Percentiles rank a stretch among this genome's conserved stretches.
These are phyloP conservation scores for Camelina sativa DNA, from an alignment of 345 rosid species.

Conservation along the genomic window DNA sequence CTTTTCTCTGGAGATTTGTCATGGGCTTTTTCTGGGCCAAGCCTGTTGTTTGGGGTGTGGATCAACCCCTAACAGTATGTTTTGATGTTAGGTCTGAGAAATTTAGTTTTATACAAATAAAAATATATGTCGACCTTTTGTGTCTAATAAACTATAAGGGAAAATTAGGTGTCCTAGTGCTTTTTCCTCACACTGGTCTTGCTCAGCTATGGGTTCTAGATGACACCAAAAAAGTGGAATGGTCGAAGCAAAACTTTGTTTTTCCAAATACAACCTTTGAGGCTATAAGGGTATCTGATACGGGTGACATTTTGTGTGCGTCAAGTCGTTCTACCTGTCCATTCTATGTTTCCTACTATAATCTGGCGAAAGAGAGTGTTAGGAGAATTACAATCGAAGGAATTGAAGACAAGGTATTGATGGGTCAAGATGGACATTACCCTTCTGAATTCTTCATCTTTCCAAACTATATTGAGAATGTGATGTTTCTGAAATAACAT, in stretches of 20 bases:
- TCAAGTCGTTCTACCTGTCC: background rate
- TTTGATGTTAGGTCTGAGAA: slow-evolving; percentile 28
- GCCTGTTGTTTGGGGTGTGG: too few relatives aligned
- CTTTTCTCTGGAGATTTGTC: too few relatives aligned
- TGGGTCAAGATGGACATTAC: too few relatives aligned
- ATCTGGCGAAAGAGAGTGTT: slow-evolving; percentile 1
- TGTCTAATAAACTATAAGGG: slow-evolving; percentile 20
- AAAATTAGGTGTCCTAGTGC: background rate
- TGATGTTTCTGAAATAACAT: slow-evolving; percentile 19
- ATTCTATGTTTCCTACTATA: slow-evolving; percentile 10
- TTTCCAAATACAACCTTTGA: background rate
- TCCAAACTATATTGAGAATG: slow-evolving; percentile 16
- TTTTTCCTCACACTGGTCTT: fast-evolving
- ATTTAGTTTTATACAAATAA: background rate
- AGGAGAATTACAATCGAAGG: slow-evolving; percentile 16
- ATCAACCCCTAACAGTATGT: background rate
- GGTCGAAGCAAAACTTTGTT: background rate
- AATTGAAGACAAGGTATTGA: background rate
- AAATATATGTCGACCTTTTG: background rate
- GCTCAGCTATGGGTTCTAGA: slow-evolving; percentile 6
- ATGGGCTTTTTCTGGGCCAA: too few relatives aligned
- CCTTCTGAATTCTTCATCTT: background rate
- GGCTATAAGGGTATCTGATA: background rate
- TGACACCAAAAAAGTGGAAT: background rate
- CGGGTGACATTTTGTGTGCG: slow-evolving; percentile 6